Base-by-base conservation (phyloP, 768 basidiomycete genomes). In the Saitozyma podzolica region DNA sequence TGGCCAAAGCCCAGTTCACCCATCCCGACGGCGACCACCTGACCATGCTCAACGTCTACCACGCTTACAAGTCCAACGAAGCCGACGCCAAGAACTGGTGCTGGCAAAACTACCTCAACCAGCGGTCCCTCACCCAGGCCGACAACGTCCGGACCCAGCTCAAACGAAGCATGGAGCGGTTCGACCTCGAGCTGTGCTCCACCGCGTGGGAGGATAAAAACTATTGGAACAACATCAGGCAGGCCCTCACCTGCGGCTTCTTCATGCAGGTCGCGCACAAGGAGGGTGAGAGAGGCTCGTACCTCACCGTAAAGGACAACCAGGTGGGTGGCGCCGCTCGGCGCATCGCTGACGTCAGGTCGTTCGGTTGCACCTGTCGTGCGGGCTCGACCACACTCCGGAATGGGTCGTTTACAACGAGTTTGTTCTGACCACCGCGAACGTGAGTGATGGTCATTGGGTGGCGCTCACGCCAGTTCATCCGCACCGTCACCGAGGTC, bases 231-330 rank as follows among this genome's bases (percentile, higher is more conserved):
- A 88, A 88, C 68, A 87, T 98, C 59, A 86, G 92, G 37, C 87
- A 88, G 79, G 89, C 89, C 0, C 83, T 98, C 19, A 89, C 90
- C 6, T 89, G 88, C 69, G 96, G 94, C 1, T 99, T 91, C 84
- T 99, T 97, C 82, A 97, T 96, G 95, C 95, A 97, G 76, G 86
- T 92, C 11, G 96, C 94, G 8, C 92, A 96, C 79, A 90, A 91
- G 78, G 92, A 94, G 75, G 91, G 91, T 3, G 91, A 92, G 76
- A 93, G 91, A 79, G 78, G 88, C 2, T 85, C 84, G 58, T 98
- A 99, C 75, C 64, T 88, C 65, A 99, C 94, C 0, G 87, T 96
- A 62, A 98, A 97, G 81, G 95, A 99, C 78, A 90, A 94, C 68
- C 94, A 96, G 82, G 90, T 86, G 65, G 17, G 84, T 74, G 17